phyloP scores from a whole-genome alignment of 2,329 filamentous ascomycete genomes.

The Ceratocystis harringtonii region DNA sequence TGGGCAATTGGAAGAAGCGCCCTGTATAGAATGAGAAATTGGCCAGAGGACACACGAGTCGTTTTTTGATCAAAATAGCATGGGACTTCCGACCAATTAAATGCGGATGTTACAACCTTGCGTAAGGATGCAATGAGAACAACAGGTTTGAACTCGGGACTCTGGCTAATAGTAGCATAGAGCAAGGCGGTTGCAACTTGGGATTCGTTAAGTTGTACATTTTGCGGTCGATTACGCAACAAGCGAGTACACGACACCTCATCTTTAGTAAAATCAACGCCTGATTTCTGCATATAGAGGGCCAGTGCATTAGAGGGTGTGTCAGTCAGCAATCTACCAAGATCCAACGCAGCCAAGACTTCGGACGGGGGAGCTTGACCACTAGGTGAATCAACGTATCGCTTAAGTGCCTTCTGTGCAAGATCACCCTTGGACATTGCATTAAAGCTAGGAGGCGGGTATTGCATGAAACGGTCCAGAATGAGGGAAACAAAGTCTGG shows the following conservation, averaged over 20 bases:
- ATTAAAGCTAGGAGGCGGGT: conserved; percentile 75
- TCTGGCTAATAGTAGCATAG: conserved; percentile 45
- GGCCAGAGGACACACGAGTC: conserved; percentile 58
- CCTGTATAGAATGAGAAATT: conserved; percentile 70
- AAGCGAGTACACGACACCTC: conserved; percentile 48
- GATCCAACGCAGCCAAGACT: conserved; percentile 54
- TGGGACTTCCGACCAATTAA: conserved; percentile 59
- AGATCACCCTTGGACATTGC: conserved; percentile 58
- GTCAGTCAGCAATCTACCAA: conserved; percentile 50
- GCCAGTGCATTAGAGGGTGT: conserved; percentile 42
- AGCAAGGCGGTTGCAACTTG: conserved; percentile 71
- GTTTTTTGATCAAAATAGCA: conserved; percentile 66
- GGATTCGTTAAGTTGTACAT: conserved; percentile 56
- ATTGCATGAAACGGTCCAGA: conserved; percentile 73
- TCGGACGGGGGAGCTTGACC: conserved; percentile 45
- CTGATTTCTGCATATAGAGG: conserved; percentile 57
- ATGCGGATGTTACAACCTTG: conserved; percentile 45
- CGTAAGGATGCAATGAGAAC: conserved; percentile 47
- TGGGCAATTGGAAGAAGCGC: conserved; percentile 59
- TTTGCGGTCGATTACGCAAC: conserved; percentile 37
- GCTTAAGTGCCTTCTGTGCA: conserved; percentile 47
- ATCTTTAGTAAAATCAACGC: conserved; percentile 59
- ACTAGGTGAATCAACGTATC: conserved; percentile 44
- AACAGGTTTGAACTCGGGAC: conserved; percentile 36
- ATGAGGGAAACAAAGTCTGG: conserved; percentile 61